Evolutionary conservation across 108 stramenopile genomes (phyloP), one percentile per base, ranked within the genome.

Genomic region (Craspedostauros australis): DNA sequence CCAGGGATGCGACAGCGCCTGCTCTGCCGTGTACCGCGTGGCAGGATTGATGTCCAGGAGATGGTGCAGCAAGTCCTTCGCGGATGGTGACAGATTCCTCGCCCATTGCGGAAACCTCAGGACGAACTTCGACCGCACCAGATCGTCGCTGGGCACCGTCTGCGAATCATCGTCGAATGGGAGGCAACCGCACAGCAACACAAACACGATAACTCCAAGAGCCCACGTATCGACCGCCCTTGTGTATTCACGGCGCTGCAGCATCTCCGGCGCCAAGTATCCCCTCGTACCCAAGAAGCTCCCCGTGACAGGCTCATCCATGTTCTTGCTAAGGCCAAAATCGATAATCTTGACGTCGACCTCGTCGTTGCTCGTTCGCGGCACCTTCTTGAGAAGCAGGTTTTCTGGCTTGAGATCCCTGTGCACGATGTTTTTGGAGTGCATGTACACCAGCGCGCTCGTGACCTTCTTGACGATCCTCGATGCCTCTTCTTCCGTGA

Each of bases 341-440:
- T 98, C 97, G 60, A 98, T 98, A 14, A 98, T 95, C 68, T 98
- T 98, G 12, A 96, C 87, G 50, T 94, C 95, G 18, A 83, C 52
- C 36, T 76, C 67, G 18, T 64, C 74, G 2, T 39, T 36, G 5
- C 41, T 34, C 34, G 45, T 48, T 15, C 48, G 39, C 8, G 74
- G 74, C 27, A 46, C 47, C 9, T 57, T 42, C 31, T 63, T 59
- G 16, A 75, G 38, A 7, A 75, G 37, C 36, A 76, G 60, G 64
- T 97, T 97, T 68, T 97, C 96, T 42, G 96, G 96, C 58, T 99
- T 99, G 22, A 98, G 66, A 62, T 99, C 98, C 15, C 98, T 59
- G 64, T 99, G 98, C 43, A 97, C 92, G 47, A 95, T 91, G 54
- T 92, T 94, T 63, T 87, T 64, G 7, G 74, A 74, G 65, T 99